Evolutionary conservation across 306 rosid genomes (phyloP).

Genomic region (Mucuna pruriens): DNA sequence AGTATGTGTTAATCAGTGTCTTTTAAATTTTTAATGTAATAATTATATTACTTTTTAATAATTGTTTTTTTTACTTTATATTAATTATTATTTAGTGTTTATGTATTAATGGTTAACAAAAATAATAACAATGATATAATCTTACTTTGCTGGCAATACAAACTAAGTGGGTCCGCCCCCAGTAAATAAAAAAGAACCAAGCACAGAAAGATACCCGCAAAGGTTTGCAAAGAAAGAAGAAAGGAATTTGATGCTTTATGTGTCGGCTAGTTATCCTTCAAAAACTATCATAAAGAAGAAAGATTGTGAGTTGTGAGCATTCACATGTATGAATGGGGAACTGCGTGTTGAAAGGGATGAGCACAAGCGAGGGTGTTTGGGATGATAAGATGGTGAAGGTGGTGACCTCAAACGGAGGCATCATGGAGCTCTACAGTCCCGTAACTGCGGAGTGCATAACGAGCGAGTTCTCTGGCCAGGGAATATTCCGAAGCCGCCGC

Average conservation of each 20-base stretch:
- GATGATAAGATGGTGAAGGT: slow-evolving; percentile 55
- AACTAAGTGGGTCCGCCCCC: slow-evolving; percentile 46
- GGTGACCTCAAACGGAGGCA: slow-evolving; percentile 66
- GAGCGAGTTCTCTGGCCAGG: slow-evolving; percentile 67
- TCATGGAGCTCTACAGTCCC: slow-evolving; percentile 75
- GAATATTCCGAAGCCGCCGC: slow-evolving; percentile 55
- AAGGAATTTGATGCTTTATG: slow-evolving; percentile 62
- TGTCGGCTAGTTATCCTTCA: slow-evolving; percentile 40
- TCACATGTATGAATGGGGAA: slow-evolving; percentile 78
- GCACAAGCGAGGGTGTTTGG: not conserved
- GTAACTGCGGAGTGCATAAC: slow-evolving; percentile 60
- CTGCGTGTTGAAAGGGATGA: slow-evolving; percentile 57
- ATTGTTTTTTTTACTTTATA: not conserved
- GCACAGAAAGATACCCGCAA: not conserved
- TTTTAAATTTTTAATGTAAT: too few relatives aligned
- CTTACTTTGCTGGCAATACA: not conserved
- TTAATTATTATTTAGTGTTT: not conserved
- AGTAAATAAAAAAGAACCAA: slow-evolving; percentile 16
- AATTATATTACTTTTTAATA: too few relatives aligned
- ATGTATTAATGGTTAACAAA: not conserved
- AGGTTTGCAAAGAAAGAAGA: slow-evolving; percentile 28
- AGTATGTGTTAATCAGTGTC: too few relatives aligned
- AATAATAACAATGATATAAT: not conserved
- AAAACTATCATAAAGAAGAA: not conserved
- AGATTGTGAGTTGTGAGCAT: too few relatives aligned